A percentile compares a stretch with the other conserved stretches of the same genome.
phyloP scores from a whole-genome alignment of 2,329 filamentous ascomycete genomes.

The Arthroderma sp. region DNA sequence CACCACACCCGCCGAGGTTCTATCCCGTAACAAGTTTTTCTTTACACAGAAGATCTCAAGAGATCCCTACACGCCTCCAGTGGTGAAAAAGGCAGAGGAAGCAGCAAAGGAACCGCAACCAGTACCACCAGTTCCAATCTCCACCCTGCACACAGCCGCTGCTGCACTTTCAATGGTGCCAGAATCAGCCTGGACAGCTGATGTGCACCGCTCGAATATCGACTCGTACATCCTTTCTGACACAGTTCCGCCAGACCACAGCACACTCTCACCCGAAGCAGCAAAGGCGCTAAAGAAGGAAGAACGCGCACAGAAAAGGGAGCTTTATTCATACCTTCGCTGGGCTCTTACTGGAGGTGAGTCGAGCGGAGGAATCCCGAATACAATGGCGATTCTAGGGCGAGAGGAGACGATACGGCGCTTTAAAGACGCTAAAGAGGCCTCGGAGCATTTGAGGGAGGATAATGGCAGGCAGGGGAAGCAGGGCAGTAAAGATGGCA shows the following conservation, averaged over 20 bases:
- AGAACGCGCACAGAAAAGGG: slow-evolving; percentile 26
- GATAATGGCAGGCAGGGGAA: slow-evolving; percentile 10
- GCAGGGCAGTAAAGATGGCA: background rate
- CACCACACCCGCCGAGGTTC: slow-evolving; percentile 9
- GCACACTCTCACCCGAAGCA: slow-evolving; percentile 16
- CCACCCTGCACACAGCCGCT: slow-evolving; percentile 31
- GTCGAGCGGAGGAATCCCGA: slow-evolving; percentile 40
- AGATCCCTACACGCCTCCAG: slow-evolving; percentile 14
- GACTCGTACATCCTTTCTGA: slow-evolving; percentile 15
- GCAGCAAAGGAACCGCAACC: slow-evolving; percentile 9
- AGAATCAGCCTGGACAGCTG: slow-evolving; percentile 26
- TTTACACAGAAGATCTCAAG: slow-evolving; percentile 32
- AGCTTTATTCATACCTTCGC: slow-evolving; percentile 43
- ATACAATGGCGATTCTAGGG: slow-evolving; percentile 44
- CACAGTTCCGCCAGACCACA: slow-evolving; percentile 15
- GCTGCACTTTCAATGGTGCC: slow-evolving; percentile 32
- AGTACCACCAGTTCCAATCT: slow-evolving; percentile 17
- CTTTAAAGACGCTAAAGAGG: slow-evolving; percentile 27
- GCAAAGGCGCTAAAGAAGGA: slow-evolving; percentile 25
- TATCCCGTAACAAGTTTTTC: slow-evolving; percentile 11
- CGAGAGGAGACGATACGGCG: slow-evolving; percentile 37
- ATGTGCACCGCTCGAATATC: slow-evolving; percentile 29
- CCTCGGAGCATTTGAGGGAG: slow-evolving; percentile 17
- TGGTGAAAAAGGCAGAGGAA: slow-evolving; percentile 3
- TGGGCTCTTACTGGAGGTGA: slow-evolving; percentile 42